Evolutionary conservation across 2,329 filamentous ascomycete species (phyloP).

Genomic region (Colletotrichum viniferum): DNA sequence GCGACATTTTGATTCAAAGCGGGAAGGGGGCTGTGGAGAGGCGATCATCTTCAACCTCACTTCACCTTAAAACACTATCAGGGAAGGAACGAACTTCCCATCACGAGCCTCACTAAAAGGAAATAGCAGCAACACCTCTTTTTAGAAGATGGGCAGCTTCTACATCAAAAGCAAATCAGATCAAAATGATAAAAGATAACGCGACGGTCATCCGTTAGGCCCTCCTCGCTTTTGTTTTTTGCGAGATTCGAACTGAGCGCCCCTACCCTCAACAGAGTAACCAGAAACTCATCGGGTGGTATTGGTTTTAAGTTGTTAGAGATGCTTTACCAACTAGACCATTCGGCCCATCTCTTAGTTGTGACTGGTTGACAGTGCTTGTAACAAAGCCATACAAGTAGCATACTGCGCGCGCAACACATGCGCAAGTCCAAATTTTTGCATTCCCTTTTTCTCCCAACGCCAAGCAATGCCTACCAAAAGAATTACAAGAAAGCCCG

Average conservation of each 20-base stretch:
- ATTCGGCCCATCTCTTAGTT: not conserved
- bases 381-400: not conserved
- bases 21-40: not conserved
- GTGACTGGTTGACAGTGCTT: not conserved
- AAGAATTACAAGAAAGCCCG: not conserved
- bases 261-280: not conserved
- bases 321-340: not conserved
- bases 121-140: not conserved
- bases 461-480: conserved; percentile 19
- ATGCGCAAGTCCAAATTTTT: not conserved
- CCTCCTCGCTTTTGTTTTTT: not conserved
- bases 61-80: not conserved
- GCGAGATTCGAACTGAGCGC: not conserved
- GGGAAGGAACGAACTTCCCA: not conserved
- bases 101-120: not conserved
- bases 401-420: not conserved
- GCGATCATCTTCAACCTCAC: not conserved
- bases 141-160: rapidly evolving
- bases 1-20: not conserved
- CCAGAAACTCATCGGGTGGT: not conserved
- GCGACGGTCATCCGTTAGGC: not conserved
- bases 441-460: not conserved
- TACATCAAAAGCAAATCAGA: not conserved
- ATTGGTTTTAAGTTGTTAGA: not conserved
- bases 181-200: not conserved